A percentile compares a stretch with the other conserved stretches of the same genome.
phyloP scores from a whole-genome alignment of 768 basidiomycete species.

The Stropharia rugosoannulata region DNA sequence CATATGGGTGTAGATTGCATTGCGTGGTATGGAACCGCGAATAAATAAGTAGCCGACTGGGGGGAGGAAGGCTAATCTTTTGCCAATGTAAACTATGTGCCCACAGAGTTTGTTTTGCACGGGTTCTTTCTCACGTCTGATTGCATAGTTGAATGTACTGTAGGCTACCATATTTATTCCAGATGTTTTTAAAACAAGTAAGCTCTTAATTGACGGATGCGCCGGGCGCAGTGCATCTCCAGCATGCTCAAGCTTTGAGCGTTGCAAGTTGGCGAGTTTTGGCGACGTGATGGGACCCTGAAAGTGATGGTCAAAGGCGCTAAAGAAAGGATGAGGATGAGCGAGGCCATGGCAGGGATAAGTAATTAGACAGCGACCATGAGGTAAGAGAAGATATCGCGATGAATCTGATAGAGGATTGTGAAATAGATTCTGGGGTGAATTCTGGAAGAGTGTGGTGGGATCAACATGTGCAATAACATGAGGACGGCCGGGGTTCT shows the following conservation, averaged over 20 bases:
- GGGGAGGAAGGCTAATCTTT: too few species aligned
- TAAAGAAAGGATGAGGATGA: background rate
- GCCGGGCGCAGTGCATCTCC: too few species aligned
- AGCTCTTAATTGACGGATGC: too few species aligned
- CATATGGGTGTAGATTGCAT: too few species aligned
- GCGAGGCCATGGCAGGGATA: too few species aligned
- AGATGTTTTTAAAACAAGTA: too few species aligned
- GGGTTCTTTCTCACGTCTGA: background rate
- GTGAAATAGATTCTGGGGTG: slow-evolving; percentile 12
- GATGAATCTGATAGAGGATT: background rate
- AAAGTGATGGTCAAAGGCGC: background rate
- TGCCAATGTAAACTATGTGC: too few species aligned
- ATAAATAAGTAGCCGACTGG: background rate
- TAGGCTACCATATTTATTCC: too few species aligned
- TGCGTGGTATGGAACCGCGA: background rate
- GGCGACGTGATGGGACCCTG: slow-evolving; percentile 3
- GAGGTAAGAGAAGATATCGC: slow-evolving; percentile 23
- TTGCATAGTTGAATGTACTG: background rate
- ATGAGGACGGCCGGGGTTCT: slow-evolving; percentile 28
- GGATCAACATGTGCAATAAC: slow-evolving; percentile 40
- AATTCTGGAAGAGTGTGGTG: slow-evolving; percentile 15
- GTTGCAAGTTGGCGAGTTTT: too few species aligned
- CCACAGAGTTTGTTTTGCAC: too few species aligned
- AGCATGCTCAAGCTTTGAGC: background rate
- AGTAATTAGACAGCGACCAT: slow-evolving; percentile 21